Evolutionary conservation across 2,329 filamentous ascomycete species (phyloP).

Genomic region (Penicillium hesseltinei): DNA sequence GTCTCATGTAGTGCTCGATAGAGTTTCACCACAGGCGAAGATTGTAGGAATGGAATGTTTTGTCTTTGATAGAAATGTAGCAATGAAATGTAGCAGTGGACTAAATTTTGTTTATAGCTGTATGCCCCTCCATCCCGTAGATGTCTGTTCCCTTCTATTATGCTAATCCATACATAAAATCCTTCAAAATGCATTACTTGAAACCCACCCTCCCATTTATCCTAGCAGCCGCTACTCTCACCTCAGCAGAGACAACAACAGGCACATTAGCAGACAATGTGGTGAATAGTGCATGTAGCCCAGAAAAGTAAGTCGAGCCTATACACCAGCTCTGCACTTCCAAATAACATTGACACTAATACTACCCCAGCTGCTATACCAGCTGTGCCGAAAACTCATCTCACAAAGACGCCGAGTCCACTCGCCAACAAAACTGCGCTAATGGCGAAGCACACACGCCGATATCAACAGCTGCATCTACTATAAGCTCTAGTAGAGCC

Average conservation of each 20-base stretch:
- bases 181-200: neutral
- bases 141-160: neutral
- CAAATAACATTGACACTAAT: neutral
- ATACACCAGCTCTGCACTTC: neutral
- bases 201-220: neutral
- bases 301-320: neutral
- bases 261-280: neutral
- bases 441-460: neutral
- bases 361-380: slow-evolving; percentile 5
- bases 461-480: neutral
- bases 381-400: neutral
- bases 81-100: neutral
- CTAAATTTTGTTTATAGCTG: neutral
- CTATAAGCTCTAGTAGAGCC: neutral
- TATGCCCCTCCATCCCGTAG: neutral
- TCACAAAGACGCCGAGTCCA: neutral
- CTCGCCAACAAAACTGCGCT: slow-evolving; percentile 2
- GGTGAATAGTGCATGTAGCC: neutral
- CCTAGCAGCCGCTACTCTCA: neutral
- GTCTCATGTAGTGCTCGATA: neutral
- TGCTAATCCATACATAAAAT: neutral
- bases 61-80: slow-evolving; percentile 1
- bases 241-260: neutral
- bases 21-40: neutral
- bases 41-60: slow-evolving; percentile 1